Percentiles rank a stretch among this genome's conserved stretches.
Evolutionary conservation across 2,329 filamentous ascomycete species (phyloP).

Genomic region (Phyllosticta capitalensis): DNA sequence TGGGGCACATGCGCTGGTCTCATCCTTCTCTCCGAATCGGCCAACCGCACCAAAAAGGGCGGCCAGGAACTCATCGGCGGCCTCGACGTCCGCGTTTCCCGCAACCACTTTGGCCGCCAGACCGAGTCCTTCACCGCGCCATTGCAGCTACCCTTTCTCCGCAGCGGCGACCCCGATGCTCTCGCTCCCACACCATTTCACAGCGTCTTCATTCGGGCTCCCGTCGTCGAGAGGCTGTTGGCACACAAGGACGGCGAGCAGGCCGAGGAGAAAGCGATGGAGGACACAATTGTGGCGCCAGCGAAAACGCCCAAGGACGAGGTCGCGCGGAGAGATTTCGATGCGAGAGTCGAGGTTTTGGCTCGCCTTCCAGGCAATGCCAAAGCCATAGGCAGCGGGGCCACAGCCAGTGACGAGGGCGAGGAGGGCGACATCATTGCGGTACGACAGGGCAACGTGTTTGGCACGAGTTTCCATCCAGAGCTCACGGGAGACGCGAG

Average conservation of each 20-base stretch:
- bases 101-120: conserved; percentile 93
- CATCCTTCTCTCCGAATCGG: conserved; percentile 80
- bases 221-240: conserved; percentile 79
- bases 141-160: conserved; percentile 63
- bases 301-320: conserved; percentile 39
- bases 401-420: conserved; percentile 36
- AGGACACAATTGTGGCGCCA: conserved; percentile 49
- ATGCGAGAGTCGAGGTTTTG: conserved; percentile 47
- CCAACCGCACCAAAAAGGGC: conserved; percentile 79
- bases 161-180: conserved; percentile 11
- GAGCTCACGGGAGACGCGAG: conserved; percentile 81
- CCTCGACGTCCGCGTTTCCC: conserved; percentile 77
- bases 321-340: conserved; percentile 35
- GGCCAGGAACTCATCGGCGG: conserved; percentile 92
- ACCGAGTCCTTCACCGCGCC: conserved; percentile 80
- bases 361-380: conserved; percentile 46
- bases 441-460: conserved; percentile 80
- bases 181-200: conserved; percentile 46
- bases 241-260: conserved; percentile 43
- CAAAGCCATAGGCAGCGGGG: conserved; percentile 37
- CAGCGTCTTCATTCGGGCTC: conserved; percentile 87
- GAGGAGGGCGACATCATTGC: conserved; percentile 72
- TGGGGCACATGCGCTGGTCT: conserved; percentile 97
- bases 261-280: conserved; percentile 35
- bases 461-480: conserved; percentile 92